Conservation (phyloP, 2,329 filamentous ascomycete species). For the Chlorencoelia australis region DNA sequence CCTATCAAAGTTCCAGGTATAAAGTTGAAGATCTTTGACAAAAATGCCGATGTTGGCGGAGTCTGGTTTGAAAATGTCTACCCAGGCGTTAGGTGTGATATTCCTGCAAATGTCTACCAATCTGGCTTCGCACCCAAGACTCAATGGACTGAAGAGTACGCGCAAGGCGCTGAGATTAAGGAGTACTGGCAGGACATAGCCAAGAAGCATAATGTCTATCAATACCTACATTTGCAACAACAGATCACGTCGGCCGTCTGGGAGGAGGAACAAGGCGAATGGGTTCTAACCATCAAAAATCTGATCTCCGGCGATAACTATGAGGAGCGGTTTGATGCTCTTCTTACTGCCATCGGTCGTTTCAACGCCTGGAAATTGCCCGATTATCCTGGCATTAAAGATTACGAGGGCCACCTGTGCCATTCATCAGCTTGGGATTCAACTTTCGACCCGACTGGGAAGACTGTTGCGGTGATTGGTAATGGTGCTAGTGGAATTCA, state of each 20-base stretch:
- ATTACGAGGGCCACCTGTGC: conserved; percentile 39
- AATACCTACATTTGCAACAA: conserved; percentile 43
- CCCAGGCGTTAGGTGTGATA: conserved; percentile 18
- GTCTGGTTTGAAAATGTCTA: conserved; percentile 43
- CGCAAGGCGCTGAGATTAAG: conserved; percentile 55
- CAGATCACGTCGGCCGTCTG: conserved; percentile 47
- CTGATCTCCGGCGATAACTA: conserved; percentile 29
- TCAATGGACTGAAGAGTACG: conserved; percentile 59
- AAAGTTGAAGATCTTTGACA: conserved; percentile 37
- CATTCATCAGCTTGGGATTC: conserved; percentile 53
- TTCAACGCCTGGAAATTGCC: conserved; percentile 59
- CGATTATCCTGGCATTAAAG: conserved; percentile 44
- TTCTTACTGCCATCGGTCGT: conserved; percentile 53
- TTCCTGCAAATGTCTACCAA: conserved; percentile 47
- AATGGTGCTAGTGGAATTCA: conserved; percentile 42
- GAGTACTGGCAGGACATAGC: conserved; percentile 57
- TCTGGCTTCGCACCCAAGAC: conserved; percentile 55
- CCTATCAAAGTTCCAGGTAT: conserved; percentile 57
- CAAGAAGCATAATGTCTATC: conserved; percentile 53
- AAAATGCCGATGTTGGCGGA: conserved; percentile 34
- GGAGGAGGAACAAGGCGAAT: conserved; percentile 40
- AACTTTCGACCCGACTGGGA: conserved; percentile 36
- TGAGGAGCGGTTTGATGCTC: conserved; percentile 43
- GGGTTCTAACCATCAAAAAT: conserved; percentile 35
- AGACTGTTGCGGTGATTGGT: conserved; percentile 39